phyloP scores from a whole-genome alignment of 1,284 basidiomycete genomes.

The Mycosarcoma mackinlayi region DNA sequence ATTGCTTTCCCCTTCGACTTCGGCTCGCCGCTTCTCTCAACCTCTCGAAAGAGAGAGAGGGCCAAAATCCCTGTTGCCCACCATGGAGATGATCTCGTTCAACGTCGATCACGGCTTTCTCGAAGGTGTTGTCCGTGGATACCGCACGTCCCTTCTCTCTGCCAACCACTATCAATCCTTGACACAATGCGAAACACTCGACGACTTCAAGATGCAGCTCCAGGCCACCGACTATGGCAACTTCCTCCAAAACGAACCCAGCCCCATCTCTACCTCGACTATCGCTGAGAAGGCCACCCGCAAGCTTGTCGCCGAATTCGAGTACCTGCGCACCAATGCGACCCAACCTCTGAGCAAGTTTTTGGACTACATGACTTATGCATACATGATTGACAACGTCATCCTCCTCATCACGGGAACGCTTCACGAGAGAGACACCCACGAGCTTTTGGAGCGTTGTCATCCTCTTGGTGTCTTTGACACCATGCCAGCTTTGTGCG shows the following conservation, averaged over 20 bases:
- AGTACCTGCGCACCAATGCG: slow-evolving; percentile 89
- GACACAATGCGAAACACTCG: slow-evolving; percentile 96
- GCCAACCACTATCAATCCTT: slow-evolving; percentile 91
- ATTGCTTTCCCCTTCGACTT: no score
- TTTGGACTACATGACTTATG: slow-evolving; percentile 98
- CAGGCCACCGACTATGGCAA: slow-evolving; percentile 98
- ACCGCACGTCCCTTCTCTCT: slow-evolving; percentile 90
- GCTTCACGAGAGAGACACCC: slow-evolving; percentile 94
- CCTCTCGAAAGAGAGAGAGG: background rate
- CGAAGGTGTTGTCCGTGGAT: slow-evolving; percentile 90
- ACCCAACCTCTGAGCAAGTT: slow-evolving; percentile 91
- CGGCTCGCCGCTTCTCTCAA: no score
- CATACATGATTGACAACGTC: slow-evolving; percentile 99
- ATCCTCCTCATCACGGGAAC: slow-evolving; percentile 97
- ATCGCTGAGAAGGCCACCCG: slow-evolving; percentile 96
- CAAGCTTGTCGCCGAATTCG: slow-evolving; percentile 95
- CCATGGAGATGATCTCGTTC: slow-evolving; percentile 65
- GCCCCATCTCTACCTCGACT: slow-evolving; percentile 92
- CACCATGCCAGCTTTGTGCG: slow-evolving; percentile 98
- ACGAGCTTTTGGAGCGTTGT: slow-evolving; percentile 94
- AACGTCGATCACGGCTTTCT: slow-evolving; percentile 65
- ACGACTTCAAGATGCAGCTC: slow-evolving; percentile 78
- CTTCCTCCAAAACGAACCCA: slow-evolving; percentile 95
- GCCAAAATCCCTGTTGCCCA: slow-evolving; percentile 27
- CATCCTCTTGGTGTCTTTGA: slow-evolving; percentile 98